Conservation (phyloP, 129 eudicot species). For the Centrapalus pauciflorus region DNA sequence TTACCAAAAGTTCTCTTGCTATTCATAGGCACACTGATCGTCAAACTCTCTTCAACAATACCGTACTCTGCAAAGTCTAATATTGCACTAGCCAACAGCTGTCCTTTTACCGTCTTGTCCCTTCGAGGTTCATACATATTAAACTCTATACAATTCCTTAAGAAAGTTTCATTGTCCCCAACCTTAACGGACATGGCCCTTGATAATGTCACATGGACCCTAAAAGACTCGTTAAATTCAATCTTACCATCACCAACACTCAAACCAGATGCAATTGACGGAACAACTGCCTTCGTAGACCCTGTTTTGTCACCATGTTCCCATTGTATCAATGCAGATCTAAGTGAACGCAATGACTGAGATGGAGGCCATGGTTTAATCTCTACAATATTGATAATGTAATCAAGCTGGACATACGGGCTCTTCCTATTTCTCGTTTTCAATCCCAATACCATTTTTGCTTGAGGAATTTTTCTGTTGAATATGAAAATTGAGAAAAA, state of each 20-base stretch:
- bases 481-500: neutral
- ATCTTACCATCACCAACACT: slow-evolving; percentile 68
- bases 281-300: slow-evolving; percentile 59
- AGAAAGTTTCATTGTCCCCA: slow-evolving; percentile 48
- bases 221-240: slow-evolving; percentile 69
- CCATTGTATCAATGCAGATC: slow-evolving; percentile 73
- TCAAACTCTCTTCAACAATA: slow-evolving; percentile 43
- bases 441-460: slow-evolving; percentile 56
- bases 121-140: slow-evolving; percentile 74
- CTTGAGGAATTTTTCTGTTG: neutral
- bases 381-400: slow-evolving; percentile 57
- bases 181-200: slow-evolving; percentile 46
- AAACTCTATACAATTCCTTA: slow-evolving; percentile 64
- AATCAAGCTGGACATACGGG: slow-evolving; percentile 55
- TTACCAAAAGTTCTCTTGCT: slow-evolving; percentile 73
- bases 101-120: slow-evolving; percentile 69
- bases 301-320: slow-evolving; percentile 72
- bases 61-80: slow-evolving; percentile 85
- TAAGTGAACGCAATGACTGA: slow-evolving; percentile 57
- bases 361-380: slow-evolving; percentile 98
- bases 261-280: slow-evolving; percentile 49
- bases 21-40: slow-evolving; percentile 57
- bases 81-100: slow-evolving; percentile 61
- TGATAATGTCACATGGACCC: slow-evolving; percentile 44
- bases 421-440: slow-evolving; percentile 45